These are phyloP conservation scores for Penicillium samsonianum DNA, from an alignment of 495 filamentous ascomycete species.

Conservation along the genomic window DNA sequence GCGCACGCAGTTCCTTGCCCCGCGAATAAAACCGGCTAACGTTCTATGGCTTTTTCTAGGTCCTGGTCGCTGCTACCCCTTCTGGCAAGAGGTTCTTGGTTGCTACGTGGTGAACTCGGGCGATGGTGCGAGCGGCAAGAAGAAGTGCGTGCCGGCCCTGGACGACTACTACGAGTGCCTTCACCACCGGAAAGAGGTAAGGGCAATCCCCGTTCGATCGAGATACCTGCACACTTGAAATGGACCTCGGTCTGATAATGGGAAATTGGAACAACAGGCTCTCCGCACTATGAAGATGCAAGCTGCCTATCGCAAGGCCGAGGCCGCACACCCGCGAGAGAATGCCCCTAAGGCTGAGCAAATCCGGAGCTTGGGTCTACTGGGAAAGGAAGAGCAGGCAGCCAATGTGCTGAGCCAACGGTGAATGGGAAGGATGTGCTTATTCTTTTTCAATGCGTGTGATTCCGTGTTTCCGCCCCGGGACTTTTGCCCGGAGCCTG, in stretches of 20 bases:
- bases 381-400: constrained; percentile 80
- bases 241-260: constrained; percentile 2
- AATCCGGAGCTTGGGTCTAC: constrained; percentile 79
- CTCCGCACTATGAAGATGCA: constrained; percentile 77
- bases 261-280: constrained; percentile 52
- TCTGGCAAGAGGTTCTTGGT: constrained; percentile 93
- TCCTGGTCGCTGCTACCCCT: constrained; percentile 91
- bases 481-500: constrained; percentile 26
- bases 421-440: constrained; percentile 24
- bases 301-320: constrained; percentile 80
- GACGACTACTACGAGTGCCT: constrained; percentile 99
- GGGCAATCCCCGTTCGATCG: constrained; percentile 24
- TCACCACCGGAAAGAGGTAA: constrained; percentile 96
- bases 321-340: constrained; percentile 73
- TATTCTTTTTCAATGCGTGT: constrained; percentile 34
- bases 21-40: constrained; percentile 33
- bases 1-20: constrained; percentile 20
- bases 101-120: constrained; percentile 86
- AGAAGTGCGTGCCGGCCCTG: constrained; percentile 83
- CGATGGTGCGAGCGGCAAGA: constrained; percentile 75
- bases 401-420: constrained; percentile 56
- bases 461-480: constrained; percentile 34
- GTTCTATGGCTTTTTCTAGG: constrained; percentile 52
- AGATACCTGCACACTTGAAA: constrained; percentile 2
- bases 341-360: constrained; percentile 71